Base-by-base conservation (phyloP, 2,329 filamentous ascomycete species). In the Pseudophaeomoniella oleicola region DNA sequence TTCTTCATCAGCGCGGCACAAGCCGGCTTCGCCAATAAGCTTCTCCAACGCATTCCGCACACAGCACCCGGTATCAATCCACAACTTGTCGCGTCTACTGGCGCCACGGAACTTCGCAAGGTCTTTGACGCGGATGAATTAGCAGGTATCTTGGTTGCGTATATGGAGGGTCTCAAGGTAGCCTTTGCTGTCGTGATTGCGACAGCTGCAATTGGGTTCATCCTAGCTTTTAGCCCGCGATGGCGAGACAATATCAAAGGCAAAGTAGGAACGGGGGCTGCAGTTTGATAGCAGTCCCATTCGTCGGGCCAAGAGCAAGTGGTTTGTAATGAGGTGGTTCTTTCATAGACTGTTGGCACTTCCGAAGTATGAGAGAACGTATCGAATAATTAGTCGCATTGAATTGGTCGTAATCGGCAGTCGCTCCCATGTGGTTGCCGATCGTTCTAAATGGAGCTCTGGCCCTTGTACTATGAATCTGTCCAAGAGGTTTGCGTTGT, bases 11-110 rank as follows among this genome's bases (percentile, higher is more conserved):
- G 51, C 3, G 51, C 50, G 13, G 52, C 41, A 1, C 51, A 58
- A 42, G 42, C 53, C 3, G 53, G 44, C 13, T 58, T 57, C 40
- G 45, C 44, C n/a, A 58, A 58, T 40, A 43, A 43, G 15, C 38
- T 57, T 17, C 31, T 54, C n/a, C 34, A 47, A 16, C 41, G 43
- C 16, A 27, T 57, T 9, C 38, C 44, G 13, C 35, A 16, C 4
- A 46, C 34, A 1, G 48, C 47, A 2, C 54, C 55, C 1, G 35
- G 31, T 9, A 41, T 59, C 6, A 39, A 50, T 35, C 45, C 50
- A 1, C 22, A 15, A 2, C 35, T 44, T 4, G 50, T 57, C 10
- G 32, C 54, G 9, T 44, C 44, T 2, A 49, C 50, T 1, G 56
- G 54, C 11, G 55, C 54, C 4, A 55, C 53, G 0, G 44, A 54